Evolutionary conservation across 345 rosid species (phyloP), one percentile per base, ranked within the genome.

Genomic region (Rhodamnia argentea): DNA sequence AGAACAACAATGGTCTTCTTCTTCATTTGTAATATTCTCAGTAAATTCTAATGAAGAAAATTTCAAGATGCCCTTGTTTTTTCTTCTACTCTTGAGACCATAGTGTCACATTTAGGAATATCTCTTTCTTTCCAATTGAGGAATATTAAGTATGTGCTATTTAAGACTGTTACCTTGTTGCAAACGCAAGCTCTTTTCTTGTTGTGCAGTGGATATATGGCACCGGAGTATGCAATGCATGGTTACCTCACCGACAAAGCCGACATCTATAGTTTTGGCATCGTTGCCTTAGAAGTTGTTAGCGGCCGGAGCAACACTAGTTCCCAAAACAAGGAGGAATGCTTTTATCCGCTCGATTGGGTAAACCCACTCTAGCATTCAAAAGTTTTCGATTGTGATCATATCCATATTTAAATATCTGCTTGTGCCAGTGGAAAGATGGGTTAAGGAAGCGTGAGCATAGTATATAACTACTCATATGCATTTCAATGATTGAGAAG

Each of bases 221-320:
- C 91, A 26, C 91, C 92, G 1, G 92, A 91, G 84, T 91, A 91
- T 57, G 92, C 90, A 32, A 82, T 89, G 87, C 85, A 85, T 4
- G 92, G 92, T 42, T 84, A 89, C 64, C 44, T 91, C 50, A 85
- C 91, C 9, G 88, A 88, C 22, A 91, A 91, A 54, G 90, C 88
- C 7, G 92, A 90, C 53, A 87, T 90, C 10, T 90, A 89, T 42
- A 87, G 92, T 82, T 90, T 87, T 51, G 91, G 92, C 9, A 29
- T 90, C 16, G 90, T 89, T 16, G 86, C 88, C 2, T 52, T 90
- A 52, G 92, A 89, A 82, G 82, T 89, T 44, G 86, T 90, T 40
- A 55, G 81, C 32, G 91, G 92, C 20, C 81, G 85, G 52, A 85
- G 87, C 87, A 87, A 87, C 62, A 86, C 82, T 13, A 87, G 83